Base-by-base conservation (phyloP, 805 yeast species). In the Ogataea kodamae region DNA sequence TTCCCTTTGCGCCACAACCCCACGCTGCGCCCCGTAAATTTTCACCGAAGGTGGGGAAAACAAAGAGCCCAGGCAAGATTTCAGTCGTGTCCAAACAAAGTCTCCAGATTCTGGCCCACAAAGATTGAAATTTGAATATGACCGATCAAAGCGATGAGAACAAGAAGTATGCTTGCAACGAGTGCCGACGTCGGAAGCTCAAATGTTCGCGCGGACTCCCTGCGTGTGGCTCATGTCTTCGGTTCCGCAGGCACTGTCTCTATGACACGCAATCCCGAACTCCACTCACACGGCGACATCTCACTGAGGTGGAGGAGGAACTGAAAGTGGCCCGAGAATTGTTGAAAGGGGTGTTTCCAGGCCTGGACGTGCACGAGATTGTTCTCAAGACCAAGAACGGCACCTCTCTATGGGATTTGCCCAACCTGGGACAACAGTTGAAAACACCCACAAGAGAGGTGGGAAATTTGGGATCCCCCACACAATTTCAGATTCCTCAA, bases 141-240 rank as follows among this genome's bases (percentile, higher is more conserved):
- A n/a, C n/a, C n/a, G n/a, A n/a, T n/a, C n/a, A n/a, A n/a, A n/a
- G n/a, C n/a, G n/a, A n/a, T n/a, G n/a, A n/a, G 9, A 17, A n/a
- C 12, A 22, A 18, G 22, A 24, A 31, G 22, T 26, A 28, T 30
- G 39, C 44, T 10, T 43, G 47, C 30, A 43, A 43, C 22, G 47
- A 43, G 19, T 43, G 47, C 26, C 35, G 28, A 7, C 32, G 47
- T n/a, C 34, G 47, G 13, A 33, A 35, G 15, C 27, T 41, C 8
- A 36, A 24, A 19, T 43, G 47, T 23, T 27, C 47, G 19, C 20
- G 47, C n/a, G 47, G 30, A 15, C 26, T 43, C 9, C 47, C 47
- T 3, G 40, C 23, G 13, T 43, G 47, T 18, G 13, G 23, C 9
- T 23, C 39, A 11, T 43, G 47, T 26, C 14, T 30, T 12, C 40